phyloP scores from a whole-genome alignment of 805 yeast species.

The Suhomyces canberraensis region DNA sequence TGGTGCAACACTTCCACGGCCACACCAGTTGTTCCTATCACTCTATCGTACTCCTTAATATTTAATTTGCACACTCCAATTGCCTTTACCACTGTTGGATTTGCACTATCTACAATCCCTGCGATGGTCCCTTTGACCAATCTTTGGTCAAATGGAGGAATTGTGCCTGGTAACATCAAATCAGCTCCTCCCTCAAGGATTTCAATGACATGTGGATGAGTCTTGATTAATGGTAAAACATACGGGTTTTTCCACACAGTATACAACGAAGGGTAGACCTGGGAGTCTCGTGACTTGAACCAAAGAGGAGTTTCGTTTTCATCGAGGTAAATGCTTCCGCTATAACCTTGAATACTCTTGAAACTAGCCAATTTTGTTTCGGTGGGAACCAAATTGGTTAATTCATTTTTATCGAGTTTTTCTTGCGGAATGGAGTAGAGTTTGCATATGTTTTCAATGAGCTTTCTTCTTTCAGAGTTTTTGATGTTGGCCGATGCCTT shows the following conservation, averaged over 20 bases:
- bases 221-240: slow-evolving; percentile 62
- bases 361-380: slow-evolving; percentile 62
- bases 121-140: slow-evolving; percentile 57
- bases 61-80: slow-evolving; percentile 61
- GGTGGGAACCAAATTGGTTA: slow-evolving; percentile 45
- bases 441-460: slow-evolving; percentile 42
- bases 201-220: slow-evolving; percentile 72
- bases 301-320: slow-evolving; percentile 66
- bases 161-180: slow-evolving; percentile 71
- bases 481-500: slow-evolving; percentile 79
- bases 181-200: slow-evolving; percentile 77
- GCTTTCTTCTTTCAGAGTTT: slow-evolving; percentile 70
- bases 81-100: slow-evolving; percentile 66
- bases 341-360: slow-evolving; percentile 46
- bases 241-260: slow-evolving; percentile 69
- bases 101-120: slow-evolving; percentile 60
- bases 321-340: slow-evolving; percentile 66
- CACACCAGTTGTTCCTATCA: slow-evolving; percentile 67
- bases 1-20: slow-evolving; percentile 74
- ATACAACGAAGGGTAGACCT: slow-evolving; percentile 65
- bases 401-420: slow-evolving; percentile 40
- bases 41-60: slow-evolving; percentile 42
- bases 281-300: slow-evolving; percentile 59
- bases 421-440: slow-evolving; percentile 39
- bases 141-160: slow-evolving; percentile 54